Evolutionary conservation across 805 yeast species (phyloP).

Genomic region (Phaffomyces opuntiae): DNA sequence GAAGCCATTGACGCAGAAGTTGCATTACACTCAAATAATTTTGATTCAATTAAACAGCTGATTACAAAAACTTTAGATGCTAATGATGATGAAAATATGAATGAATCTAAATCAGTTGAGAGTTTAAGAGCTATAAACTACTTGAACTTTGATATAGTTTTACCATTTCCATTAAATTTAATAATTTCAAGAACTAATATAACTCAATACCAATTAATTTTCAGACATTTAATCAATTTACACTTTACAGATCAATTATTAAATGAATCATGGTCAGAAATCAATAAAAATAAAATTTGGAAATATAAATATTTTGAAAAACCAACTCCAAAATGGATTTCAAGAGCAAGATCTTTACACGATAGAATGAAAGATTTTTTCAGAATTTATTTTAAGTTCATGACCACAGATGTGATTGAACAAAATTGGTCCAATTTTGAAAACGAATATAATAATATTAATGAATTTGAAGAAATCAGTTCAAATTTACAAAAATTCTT

Average conservation of each 20-base stretch:
- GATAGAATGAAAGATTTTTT: slow-evolving; percentile 43
- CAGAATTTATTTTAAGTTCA: slow-evolving; percentile 46
- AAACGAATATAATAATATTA: slow-evolving; percentile 20
- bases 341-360: slow-evolving; percentile 48
- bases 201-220: slow-evolving; percentile 72
- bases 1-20: slow-evolving; percentile 49
- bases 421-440: slow-evolving; percentile 40
- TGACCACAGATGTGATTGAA: slow-evolving; percentile 55
- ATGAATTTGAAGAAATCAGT: slow-evolving; percentile 37
- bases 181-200: slow-evolving; percentile 64
- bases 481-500: slow-evolving; percentile 47
- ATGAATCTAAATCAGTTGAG: slow-evolving; percentile 22
- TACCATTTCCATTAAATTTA: slow-evolving; percentile 85
- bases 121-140: slow-evolving; percentile 40
- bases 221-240: slow-evolving; percentile 61
- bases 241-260: slow-evolving; percentile 54
- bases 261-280: slow-evolving; percentile 67
- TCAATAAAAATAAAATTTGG: slow-evolving; percentile 64
- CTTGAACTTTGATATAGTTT: slow-evolving; percentile 46
- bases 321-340: slow-evolving; percentile 45
- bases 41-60: slow-evolving; percentile 36
- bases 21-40: slow-evolving; percentile 38
- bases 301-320: slow-evolving; percentile 36
- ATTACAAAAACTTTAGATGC: slow-evolving; percentile 34
- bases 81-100: slow-evolving; percentile 5